Base-by-base conservation (phyloP, 805 yeast species). In the Candida maltosa region DNA sequence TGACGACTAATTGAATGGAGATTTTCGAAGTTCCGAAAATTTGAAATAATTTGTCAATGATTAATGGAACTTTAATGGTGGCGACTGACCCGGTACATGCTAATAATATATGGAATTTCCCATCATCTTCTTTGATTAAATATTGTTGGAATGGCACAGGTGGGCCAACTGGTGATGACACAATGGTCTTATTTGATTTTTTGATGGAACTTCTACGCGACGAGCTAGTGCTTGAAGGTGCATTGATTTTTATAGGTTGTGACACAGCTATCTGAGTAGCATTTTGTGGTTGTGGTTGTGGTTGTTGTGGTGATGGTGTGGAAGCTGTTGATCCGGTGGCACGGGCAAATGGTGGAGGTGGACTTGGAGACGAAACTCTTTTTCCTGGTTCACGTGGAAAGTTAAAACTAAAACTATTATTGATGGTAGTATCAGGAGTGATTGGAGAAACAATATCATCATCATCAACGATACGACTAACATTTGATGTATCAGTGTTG, bases 1-100 rank as follows among this genome's bases (percentile, higher is more conserved):
- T 88, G 16, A 85, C 84, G 16, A 89, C 87, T 34, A 89, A 65
- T 58, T 89, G 96, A 42, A 89, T 85, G 3, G 88, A 79, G 3
- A 88, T 81, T 40, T 78, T 79, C 31, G 54, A 44, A 65, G 77
- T 44, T 4, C 88, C 86, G 59, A 85, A 91, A 5, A 83, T 70
- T 56, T 87, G 86, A 54, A 81, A 83, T 32, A 93, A 70, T 56
- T 87, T 87, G 52, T 83, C 95, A 45, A 93, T 87, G 26, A 93
- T 87, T 45, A 83, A 59, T 0, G 96, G 96, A 16, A 93, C 81
- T 58, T 93, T 93, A 44, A 93, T 87, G 2, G 97, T 87, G 4
- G 98, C 98, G 3, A 93, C 97, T 2, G 95, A 85, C 1, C 98
- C 98, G 1, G 97, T 87, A 14, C 94, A 95, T 14, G 94, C 98